Base-by-base conservation (phyloP, 1,139 yeast species). In the Hyphopichia fennica region DNA sequence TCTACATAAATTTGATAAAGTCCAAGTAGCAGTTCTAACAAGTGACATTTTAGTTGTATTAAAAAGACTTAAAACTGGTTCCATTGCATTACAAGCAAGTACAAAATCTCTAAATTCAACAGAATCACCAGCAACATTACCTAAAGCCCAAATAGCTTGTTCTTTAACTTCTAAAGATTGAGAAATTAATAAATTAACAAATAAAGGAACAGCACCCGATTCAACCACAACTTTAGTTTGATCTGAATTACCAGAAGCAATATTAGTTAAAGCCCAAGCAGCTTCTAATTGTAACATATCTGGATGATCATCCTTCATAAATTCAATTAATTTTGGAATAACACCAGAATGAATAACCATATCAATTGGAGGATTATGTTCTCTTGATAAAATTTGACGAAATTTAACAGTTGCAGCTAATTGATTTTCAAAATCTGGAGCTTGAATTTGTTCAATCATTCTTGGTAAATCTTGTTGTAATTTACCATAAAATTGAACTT, bases 91-190 rank as follows among this genome's bases (percentile, higher is more conserved):
- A 56, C 90, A 84, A 37, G 76, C 70, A 54, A 93, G 76, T 34
- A 93, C 99, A 54, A 77, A 84, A 67, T 93, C 98, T 69, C 99
- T 82, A 73, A 84, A 89, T 42, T 76, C 76, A 15, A 96, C 79
- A 17, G 96, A 87, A 64, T 93, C 99, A 66, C 99, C 99, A 25
- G 99, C 98, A 63, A 93, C 96, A 64, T 93, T 95, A 67, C 99
- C 99, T 55, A 93, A 75, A 31, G 99, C 99, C 99, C 99, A 93
- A 54, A 93, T 93, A 17, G 98, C 98, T 71, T 93, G 99, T 63
- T 93, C 99, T 66, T 89, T 88, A 45, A 95, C 97, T 61, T 95
- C 99, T 43, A 84, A 73, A 39, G 95, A 88, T 47, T 81, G 82
- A 6, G 96, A 86, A 54, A 80, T 77, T 54, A 95, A 77, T 53